Percentiles rank a stretch among this genome's conserved stretches.
Conservation (phyloP, 768 basidiomycete genomes). For the Lactifluus echinatus region DNA sequence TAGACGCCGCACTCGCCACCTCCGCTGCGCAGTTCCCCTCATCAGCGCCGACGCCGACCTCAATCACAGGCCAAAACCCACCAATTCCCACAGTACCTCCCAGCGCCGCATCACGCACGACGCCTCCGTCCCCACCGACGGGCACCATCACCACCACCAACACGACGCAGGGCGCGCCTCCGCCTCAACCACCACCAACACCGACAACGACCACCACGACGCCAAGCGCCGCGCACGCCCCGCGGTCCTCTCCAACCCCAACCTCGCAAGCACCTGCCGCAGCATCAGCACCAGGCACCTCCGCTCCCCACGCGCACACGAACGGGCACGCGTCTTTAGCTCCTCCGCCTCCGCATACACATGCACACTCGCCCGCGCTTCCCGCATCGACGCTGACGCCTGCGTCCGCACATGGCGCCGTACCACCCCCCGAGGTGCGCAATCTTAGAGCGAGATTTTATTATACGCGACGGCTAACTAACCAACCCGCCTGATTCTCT, state of each 20-base stretch:
- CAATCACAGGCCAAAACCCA: too few relatives aligned
- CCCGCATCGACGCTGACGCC: background rate
- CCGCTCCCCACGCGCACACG: background rate
- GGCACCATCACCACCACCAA: background rate
- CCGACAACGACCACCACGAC: background rate
- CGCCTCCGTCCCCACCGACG: background rate
- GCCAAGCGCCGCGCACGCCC: background rate
- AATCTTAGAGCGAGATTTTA: too few relatives aligned
- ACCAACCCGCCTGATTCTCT: background rate
- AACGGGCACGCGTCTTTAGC: background rate
- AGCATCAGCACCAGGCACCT: background rate
- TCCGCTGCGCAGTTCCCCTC: background rate
- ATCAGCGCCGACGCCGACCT: background rate
- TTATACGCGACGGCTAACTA: too few relatives aligned
- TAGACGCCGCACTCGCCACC: constrained; percentile 16
- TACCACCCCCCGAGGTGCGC: background rate
- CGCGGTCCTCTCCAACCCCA: background rate
- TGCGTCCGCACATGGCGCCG: background rate
- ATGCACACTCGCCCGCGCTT: background rate
- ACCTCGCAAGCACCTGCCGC: background rate
- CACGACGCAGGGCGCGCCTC: background rate
- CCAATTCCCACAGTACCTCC: too few relatives aligned
- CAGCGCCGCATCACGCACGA: too few relatives aligned
- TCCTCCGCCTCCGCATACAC: background rate
- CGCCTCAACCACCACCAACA: background rate